phyloP scores from a whole-genome alignment of 2,329 filamentous ascomycete genomes.

The Venturia nashicola region DNA sequence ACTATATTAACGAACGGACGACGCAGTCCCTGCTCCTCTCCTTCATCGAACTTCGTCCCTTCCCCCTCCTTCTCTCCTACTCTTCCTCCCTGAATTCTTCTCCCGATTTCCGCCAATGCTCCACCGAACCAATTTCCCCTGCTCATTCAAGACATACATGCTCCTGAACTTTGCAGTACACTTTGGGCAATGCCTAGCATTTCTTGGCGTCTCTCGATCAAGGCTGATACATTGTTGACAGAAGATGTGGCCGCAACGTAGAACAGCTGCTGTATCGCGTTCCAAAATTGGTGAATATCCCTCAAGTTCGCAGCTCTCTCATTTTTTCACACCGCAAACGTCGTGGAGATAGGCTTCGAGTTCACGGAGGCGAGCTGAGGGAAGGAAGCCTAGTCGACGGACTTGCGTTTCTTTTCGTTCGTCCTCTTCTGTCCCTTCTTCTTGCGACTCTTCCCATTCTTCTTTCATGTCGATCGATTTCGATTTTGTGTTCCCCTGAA shows the following conservation, averaged over 20 bases:
- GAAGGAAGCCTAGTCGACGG: not conserved
- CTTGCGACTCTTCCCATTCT: not conserved
- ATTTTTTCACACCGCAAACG: not conserved
- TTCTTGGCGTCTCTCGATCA: not conserved
- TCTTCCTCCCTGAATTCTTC: not conserved
- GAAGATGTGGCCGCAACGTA: not conserved
- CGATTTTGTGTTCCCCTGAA: not conserved
- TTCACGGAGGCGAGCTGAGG: not conserved
- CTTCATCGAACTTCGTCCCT: not conserved
- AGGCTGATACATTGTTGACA: not conserved
- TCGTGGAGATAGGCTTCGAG: not conserved
- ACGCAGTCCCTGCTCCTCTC: not conserved
- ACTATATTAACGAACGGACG: not conserved
- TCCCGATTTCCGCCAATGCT: not conserved
- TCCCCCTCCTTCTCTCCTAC: not conserved
- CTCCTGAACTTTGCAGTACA: not conserved
- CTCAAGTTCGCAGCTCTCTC: not conserved
- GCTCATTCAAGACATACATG: not conserved
- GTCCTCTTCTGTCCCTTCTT: not conserved
- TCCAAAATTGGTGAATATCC: not conserved
- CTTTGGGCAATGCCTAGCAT: not conserved
- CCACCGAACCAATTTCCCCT: not conserved
- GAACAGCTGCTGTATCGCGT: not conserved
- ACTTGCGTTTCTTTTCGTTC: not conserved
- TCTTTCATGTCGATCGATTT: not conserved